Percentiles rank a stretch among this genome's conserved stretches.
Conservation (phyloP, 805 yeast genomes). For the Metschnikowia chrysomelidarum region DNA sequence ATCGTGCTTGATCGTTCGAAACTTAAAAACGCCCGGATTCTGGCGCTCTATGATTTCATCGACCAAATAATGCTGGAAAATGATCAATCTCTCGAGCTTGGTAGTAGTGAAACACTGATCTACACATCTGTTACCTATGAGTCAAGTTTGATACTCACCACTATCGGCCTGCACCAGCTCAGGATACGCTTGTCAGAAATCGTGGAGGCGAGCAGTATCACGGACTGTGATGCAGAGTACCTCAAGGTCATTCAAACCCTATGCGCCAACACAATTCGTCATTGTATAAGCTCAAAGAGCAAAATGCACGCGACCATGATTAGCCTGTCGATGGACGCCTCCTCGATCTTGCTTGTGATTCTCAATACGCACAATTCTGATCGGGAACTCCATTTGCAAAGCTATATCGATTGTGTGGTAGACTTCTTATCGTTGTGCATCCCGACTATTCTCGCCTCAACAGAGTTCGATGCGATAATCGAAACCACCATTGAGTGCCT, state of each 20-base stretch:
- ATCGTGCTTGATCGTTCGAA: conserved; percentile 1
- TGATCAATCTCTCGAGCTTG: neutral
- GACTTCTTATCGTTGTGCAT: conserved; percentile 35
- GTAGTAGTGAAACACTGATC: too few relatives aligned
- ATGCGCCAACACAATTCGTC: conserved; percentile 25
- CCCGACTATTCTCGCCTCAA: conserved; percentile 28
- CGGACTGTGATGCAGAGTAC: conserved; percentile 17
- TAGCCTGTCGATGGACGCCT: conserved; percentile 30
- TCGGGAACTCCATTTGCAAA: conserved; percentile 46
- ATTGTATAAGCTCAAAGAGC: conserved; percentile 13
- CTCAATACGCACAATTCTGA: conserved; percentile 42
- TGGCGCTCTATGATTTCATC: conserved; percentile 2
- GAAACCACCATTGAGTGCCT: conserved; percentile 4
- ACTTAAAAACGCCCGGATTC: conserved; percentile 3
- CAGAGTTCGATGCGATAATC: conserved; percentile 2
- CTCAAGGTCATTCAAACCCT: conserved; percentile 25
- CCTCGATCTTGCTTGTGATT: conserved; percentile 38
- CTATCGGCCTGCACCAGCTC: conserved; percentile 7
- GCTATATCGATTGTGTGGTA: conserved; percentile 39
- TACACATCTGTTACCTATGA: neutral
- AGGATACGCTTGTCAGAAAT: conserved; percentile 1
- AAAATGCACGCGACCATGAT: conserved; percentile 13
- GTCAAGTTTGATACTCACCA: conserved; percentile 2
- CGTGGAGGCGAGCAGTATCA: conserved; percentile 19
- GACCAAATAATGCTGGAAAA: neutral